phyloP scores from a whole-genome alignment of 2,329 filamentous ascomycete genomes.

The Pyrenochaeta sp. region DNA sequence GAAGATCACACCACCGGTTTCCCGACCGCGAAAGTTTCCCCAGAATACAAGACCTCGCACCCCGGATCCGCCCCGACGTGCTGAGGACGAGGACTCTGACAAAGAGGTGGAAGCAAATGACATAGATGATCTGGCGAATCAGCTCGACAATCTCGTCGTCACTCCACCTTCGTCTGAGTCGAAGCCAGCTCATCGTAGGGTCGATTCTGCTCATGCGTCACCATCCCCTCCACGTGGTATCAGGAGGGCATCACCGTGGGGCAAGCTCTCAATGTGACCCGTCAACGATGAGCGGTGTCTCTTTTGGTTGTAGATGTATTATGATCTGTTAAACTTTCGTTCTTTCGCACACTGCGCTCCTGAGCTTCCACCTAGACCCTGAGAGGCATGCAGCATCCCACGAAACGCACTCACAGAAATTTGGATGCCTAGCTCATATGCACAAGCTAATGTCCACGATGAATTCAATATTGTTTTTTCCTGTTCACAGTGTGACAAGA shows the following conservation, averaged over 20 bases:
- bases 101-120: neutral
- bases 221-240: neutral
- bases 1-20: neutral
- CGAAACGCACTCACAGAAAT: neutral
- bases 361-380: too few species aligned
- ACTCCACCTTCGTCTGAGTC: conserved; percentile 3
- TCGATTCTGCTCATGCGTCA: conserved; percentile 5
- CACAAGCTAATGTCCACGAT: neutral
- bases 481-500: too few species aligned
- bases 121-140: neutral
- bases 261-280: neutral
- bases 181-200: conserved; percentile 1
- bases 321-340: too few species aligned
- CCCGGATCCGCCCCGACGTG: neutral
- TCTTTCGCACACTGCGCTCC: too few species aligned
- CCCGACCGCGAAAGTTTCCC: neutral
- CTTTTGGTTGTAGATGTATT: too few species aligned
- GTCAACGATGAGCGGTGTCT: too few species aligned
- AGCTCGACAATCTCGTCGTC: conserved; percentile 6
- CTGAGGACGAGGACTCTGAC: neutral
- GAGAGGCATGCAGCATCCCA: too few species aligned
- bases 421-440: too few species aligned
- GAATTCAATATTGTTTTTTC: too few species aligned
- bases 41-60: conserved; percentile 1
- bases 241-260: conserved; percentile 1